Percentiles rank a stretch among this genome's conserved stretches.
Conservation (phyloP, 345 rosid species). For the Dipteronia sinensis region DNA sequence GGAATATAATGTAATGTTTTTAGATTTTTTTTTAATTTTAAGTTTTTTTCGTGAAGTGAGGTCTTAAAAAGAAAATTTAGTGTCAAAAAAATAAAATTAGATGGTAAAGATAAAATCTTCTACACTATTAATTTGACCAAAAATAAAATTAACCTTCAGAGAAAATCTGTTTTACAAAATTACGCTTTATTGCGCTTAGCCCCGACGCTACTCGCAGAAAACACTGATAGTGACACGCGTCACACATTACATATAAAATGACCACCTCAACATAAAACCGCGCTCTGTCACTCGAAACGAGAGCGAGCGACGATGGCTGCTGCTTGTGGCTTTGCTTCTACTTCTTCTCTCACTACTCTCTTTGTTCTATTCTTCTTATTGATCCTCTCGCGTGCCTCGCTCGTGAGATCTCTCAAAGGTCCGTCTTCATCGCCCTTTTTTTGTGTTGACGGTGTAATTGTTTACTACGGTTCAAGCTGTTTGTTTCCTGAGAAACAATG, state of each 20-base stretch:
- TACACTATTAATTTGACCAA: no score
- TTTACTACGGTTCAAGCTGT: no score
- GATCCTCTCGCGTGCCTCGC: not conserved
- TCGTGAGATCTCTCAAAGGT: constrained; percentile 5
- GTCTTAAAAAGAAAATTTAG: no score
- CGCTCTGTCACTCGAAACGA: not conserved
- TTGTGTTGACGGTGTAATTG: not conserved
- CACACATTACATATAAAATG: not conserved
- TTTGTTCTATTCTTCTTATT: not conserved
- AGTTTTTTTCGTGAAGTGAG: no score
- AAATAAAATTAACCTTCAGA: no score
- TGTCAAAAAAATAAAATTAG: no score
- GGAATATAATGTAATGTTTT: no score
- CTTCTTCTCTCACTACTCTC: not conserved
- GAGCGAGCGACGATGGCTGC: not conserved
- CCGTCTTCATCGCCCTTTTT: not conserved
- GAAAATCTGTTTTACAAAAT: no score
- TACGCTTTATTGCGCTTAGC: not conserved
- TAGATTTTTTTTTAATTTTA: no score
- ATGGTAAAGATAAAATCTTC: no score
- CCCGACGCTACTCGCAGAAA: not conserved
- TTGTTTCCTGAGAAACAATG: not conserved
- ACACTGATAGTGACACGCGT: not conserved
- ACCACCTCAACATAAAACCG: not conserved
- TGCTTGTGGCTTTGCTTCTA: not conserved